These are phyloP conservation scores for Gyromitra esculenta DNA, from an alignment of 2,329 filamentous ascomycete species.

Conservation along the genomic window DNA sequence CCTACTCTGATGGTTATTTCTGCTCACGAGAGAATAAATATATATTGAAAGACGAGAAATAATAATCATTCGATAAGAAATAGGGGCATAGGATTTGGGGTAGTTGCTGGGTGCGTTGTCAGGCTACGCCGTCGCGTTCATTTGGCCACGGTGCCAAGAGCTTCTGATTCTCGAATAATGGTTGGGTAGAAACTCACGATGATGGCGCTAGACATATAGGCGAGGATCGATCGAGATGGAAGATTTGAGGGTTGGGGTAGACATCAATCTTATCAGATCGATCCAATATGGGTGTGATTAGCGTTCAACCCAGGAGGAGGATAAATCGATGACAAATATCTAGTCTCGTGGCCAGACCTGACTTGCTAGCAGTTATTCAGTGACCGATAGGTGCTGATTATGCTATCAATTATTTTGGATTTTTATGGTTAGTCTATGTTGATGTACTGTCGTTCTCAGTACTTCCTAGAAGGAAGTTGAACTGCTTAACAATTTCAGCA, in stretches of 20 bases:
- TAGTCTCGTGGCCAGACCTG: not conserved
- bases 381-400: no score
- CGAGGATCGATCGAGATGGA: not conserved
- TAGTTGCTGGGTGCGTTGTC: slow-evolving; percentile 3
- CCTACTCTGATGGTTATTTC: no score
- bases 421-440: no score
- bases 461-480: no score
- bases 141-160: not conserved
- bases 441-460: no score
- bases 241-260: not conserved
- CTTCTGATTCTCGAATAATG: not conserved
- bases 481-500: no score
- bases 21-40: no score
- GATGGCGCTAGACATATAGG: not conserved
- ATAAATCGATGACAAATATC: not conserved
- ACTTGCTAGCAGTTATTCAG: no score
- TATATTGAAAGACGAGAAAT: not conserved
- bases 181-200: not conserved
- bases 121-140: not conserved
- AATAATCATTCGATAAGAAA: not conserved
- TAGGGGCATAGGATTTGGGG: not conserved
- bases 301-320: not conserved
- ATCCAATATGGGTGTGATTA: not conserved
- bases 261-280: slow-evolving; percentile 4
- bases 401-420: no score